These are phyloP conservation scores for Coelastrella sp. DNA, from an alignment of 139 green algal species.

Conservation along the genomic window DNA sequence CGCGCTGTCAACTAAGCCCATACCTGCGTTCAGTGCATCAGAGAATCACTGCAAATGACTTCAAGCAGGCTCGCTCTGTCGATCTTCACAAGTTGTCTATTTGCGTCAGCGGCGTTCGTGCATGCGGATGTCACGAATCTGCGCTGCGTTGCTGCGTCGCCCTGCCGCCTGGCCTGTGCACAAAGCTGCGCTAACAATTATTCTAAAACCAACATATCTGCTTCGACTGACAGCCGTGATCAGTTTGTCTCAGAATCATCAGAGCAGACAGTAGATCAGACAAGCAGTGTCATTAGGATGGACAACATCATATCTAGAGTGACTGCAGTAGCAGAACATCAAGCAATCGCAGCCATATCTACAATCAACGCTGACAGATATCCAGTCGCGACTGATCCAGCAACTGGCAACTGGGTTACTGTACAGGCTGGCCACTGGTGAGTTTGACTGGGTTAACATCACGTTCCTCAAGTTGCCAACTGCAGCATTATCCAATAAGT, in stretches of 20 bases:
- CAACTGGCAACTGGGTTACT: conserved; percentile 6
- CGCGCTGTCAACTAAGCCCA: not conserved
- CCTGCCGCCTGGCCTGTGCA: conserved; percentile 1
- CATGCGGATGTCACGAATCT: not conserved
- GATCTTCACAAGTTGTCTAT: not conserved
- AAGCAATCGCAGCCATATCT: not conserved
- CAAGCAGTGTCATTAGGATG: not conserved
- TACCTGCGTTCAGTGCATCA: not conserved
- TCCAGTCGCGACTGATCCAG: not conserved
- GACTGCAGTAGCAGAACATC: conserved; percentile 2
- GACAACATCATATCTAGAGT: not conserved
- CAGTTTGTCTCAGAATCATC: not conserved
- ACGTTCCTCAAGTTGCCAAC: not conserved
- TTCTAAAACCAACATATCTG: too few relatives aligned
- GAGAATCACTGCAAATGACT: not conserved
- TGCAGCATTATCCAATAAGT: not conserved
- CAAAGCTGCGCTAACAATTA: not conserved
- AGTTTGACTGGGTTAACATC: too few relatives aligned
- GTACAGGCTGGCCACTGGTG: not conserved
- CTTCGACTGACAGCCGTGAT: too few relatives aligned
- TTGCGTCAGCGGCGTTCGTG: not conserved
- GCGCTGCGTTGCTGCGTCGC: not conserved
- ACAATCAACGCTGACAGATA: not conserved
- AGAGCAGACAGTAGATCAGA: not conserved
- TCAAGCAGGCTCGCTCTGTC: not conserved